phyloP scores from a whole-genome alignment of 495 filamentous ascomycete genomes.

The Aspergillus heteromorphus region DNA sequence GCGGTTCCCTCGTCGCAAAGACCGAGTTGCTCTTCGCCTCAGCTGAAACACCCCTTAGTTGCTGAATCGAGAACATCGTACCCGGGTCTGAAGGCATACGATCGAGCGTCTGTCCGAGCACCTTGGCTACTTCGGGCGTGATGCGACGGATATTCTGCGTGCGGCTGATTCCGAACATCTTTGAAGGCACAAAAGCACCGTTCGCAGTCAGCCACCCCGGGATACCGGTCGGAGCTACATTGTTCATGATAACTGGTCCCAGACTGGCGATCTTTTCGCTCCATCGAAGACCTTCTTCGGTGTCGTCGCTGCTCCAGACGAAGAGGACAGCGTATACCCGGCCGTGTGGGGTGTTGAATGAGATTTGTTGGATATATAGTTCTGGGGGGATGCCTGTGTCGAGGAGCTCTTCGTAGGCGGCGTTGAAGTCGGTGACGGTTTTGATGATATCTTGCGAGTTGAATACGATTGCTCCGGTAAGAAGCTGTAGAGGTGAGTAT shows the following conservation, averaged over 20 bases:
- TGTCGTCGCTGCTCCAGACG: slow-evolving; percentile 26
- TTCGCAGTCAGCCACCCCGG: slow-evolving; percentile 13
- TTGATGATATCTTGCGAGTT: slow-evolving; percentile 20
- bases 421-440: slow-evolving; percentile 20
- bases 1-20: slow-evolving; percentile 27
- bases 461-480: slow-evolving; percentile 30
- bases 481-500: slow-evolving; percentile 15
- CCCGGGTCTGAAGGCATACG: slow-evolving; percentile 21
- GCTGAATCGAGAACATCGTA: slow-evolving; percentile 27
- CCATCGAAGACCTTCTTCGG: slow-evolving; percentile 23
- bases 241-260: slow-evolving; percentile 20
- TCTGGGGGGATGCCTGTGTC: slow-evolving; percentile 18
- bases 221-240: slow-evolving; percentile 22
- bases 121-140: slow-evolving; percentile 15
- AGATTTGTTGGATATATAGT: slow-evolving; percentile 23
- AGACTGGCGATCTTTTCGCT: slow-evolving; percentile 25
- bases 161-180: slow-evolving; percentile 16
- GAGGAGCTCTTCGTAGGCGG: slow-evolving; percentile 15
- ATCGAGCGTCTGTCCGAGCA: slow-evolving; percentile 16
- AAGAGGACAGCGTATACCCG: slow-evolving; percentile 19
- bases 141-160: slow-evolving; percentile 22
- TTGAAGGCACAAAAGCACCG: slow-evolving; percentile 13
- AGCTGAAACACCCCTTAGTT: slow-evolving; percentile 18
- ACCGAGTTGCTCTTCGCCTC: slow-evolving; percentile 12
- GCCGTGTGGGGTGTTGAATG: slow-evolving; percentile 21